Conservation (phyloP, 192 early-diverging fungal species). For the Dimargaris cristalligena region DNA sequence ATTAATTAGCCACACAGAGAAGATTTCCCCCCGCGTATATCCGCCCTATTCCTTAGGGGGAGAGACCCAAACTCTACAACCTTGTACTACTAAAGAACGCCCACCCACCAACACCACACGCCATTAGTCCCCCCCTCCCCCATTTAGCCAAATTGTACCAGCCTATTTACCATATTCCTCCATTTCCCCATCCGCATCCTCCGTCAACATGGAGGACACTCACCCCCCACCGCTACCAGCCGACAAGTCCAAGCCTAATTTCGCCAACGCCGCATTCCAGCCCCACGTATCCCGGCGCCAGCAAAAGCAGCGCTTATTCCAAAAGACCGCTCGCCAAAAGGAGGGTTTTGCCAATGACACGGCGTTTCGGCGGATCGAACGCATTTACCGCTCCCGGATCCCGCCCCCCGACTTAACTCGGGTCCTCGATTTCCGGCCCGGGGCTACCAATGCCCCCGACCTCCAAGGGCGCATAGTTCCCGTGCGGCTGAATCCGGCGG, state of each 20-base stretch:
- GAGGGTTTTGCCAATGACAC: constrained; percentile 26
- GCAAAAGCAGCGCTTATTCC: constrained; percentile 1
- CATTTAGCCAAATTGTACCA: too few relatives aligned
- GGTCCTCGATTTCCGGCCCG: constrained; percentile 34
- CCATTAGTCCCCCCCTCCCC: too few relatives aligned
- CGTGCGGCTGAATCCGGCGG: background rate
- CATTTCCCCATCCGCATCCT: too few relatives aligned
- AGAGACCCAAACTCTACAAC: too few relatives aligned
- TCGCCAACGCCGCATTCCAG: constrained; percentile 5
- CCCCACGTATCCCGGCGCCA: constrained; percentile 5
- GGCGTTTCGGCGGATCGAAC: constrained; percentile 53
- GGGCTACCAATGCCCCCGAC: constrained; percentile 1
- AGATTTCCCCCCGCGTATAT: too few relatives aligned
- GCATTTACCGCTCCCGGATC: constrained; percentile 34
- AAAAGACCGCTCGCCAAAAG: background rate
- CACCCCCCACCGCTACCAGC: background rate
- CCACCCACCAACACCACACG: too few relatives aligned
- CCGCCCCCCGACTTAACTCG: constrained; percentile 30
- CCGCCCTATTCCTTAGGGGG: too few relatives aligned
- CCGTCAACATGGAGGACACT: too few relatives aligned
- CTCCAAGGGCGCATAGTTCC: constrained; percentile 14
- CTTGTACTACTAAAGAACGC: too few relatives aligned
- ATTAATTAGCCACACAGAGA: too few relatives aligned
- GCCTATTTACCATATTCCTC: too few relatives aligned
- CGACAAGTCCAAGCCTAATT: background rate